Conservation (phyloP, 495 filamentous ascomycete species). For the Mytilinidion resinicola region DNA sequence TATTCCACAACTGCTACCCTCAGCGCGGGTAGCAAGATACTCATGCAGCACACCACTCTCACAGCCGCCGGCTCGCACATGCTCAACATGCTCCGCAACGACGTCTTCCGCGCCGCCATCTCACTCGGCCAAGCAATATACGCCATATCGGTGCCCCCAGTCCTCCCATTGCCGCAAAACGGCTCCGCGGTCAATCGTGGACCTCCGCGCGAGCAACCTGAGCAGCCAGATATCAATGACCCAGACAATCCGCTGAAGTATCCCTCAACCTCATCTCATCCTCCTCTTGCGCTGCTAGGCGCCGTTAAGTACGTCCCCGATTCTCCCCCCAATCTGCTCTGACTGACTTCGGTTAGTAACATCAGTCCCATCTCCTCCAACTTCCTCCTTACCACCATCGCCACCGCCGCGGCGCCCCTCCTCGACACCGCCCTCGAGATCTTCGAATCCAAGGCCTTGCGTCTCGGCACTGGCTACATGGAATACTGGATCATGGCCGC, state of each 20-base stretch:
- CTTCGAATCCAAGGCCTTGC: slow-evolving; percentile 22
- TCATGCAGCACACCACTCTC: slow-evolving; percentile 3
- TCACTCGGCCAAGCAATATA: slow-evolving; percentile 12
- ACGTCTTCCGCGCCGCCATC: slow-evolving; percentile 15
- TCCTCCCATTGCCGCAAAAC: no score
- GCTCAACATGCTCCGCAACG: slow-evolving; percentile 16
- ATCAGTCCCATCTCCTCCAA: slow-evolving; percentile 1
- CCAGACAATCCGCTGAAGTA: not conserved
- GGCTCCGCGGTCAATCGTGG: no score
- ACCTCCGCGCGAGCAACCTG: not conserved
- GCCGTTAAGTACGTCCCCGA: not conserved
- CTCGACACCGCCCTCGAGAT: slow-evolving; percentile 11
- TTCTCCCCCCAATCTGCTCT: not conserved
- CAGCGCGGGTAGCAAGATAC: slow-evolving; percentile 8
- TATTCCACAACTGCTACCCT: slow-evolving; percentile 18
- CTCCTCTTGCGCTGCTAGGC: not conserved
- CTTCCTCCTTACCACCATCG: slow-evolving; percentile 10
- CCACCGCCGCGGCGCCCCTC: slow-evolving; percentile 6
- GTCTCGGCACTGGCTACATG: slow-evolving; percentile 27
- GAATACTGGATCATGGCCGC: slow-evolving; percentile 24
- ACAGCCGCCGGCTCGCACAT: not conserved
- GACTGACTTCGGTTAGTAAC: not conserved
- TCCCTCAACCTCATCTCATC: not conserved
- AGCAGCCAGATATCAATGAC: not conserved
- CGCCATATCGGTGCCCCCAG: not conserved